phyloP scores from a whole-genome alignment of 768 basidiomycete species.

The Hericium erinaceus region DNA sequence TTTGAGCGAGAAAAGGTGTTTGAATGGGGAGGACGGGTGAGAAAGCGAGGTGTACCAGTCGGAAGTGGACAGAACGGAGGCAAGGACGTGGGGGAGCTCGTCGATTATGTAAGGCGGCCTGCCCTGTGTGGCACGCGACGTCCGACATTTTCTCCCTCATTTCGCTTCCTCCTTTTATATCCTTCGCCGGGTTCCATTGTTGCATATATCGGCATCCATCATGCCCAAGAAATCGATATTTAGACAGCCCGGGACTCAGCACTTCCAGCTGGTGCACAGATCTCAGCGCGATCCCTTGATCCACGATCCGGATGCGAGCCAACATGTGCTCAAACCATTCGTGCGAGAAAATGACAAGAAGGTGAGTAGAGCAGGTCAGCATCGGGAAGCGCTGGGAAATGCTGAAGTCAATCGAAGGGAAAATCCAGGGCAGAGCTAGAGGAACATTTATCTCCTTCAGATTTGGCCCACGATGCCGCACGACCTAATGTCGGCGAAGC shows the following conservation, averaged over 20 bases:
- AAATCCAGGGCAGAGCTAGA: constrained; percentile 81
- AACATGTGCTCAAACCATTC: constrained; percentile 83
- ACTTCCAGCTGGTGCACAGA: constrained; percentile 95
- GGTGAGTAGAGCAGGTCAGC: constrained; percentile 23
- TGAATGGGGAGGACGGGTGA: not conserved
- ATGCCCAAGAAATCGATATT: constrained; percentile 85
- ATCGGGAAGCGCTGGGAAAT: not conserved
- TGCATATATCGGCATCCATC: not conserved
- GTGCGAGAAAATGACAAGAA: constrained; percentile 65
- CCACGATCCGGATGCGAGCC: constrained; percentile 82
- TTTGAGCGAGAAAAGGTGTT: not conserved
- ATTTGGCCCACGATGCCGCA: constrained; percentile 34
- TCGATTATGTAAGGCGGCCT: not conserved
- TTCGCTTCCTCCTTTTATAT: not conserved
- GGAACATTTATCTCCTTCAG: constrained; percentile 36
- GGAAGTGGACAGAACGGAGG: not conserved
- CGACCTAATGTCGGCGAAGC: constrained; percentile 77
- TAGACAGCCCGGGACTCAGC: constrained; percentile 80
- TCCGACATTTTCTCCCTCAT: not conserved
- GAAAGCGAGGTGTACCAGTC: not conserved
- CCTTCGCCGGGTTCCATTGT: not conserved
- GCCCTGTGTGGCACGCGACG: not conserved
- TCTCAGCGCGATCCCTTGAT: constrained; percentile 94
- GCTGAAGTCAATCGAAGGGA: constrained; percentile 35
- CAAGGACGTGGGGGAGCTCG: not conserved